Evolutionary conservation across 441 rosid genomes (phyloP).

Genomic region (Adansonia madagascariensis): DNA sequence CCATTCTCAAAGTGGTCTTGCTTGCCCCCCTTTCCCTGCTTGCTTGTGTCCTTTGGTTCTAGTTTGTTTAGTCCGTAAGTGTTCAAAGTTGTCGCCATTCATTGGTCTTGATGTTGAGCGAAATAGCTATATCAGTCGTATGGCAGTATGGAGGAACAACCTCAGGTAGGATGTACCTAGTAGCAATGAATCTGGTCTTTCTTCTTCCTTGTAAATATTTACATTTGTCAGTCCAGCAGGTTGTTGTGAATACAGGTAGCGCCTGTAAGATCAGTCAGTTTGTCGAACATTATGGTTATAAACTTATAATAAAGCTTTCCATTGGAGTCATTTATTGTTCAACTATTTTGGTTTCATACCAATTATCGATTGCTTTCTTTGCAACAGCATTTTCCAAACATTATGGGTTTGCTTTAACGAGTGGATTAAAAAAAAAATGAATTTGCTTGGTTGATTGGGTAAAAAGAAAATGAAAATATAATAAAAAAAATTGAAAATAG

Average conservation of each 20-base stretch:
- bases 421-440: no score
- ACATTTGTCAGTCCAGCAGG: slow-evolving; percentile 25
- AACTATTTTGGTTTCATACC: background rate
- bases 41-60: slow-evolving; percentile 23
- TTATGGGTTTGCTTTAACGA: no score
- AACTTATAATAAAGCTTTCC: slow-evolving; percentile 46
- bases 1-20: background rate
- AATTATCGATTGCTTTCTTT: slow-evolving; percentile 2
- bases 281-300: slow-evolving; percentile 46
- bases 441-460: no score
- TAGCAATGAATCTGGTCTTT: slow-evolving; percentile 36
- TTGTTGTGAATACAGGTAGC: slow-evolving; percentile 42
- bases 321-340: slow-evolving; percentile 11
- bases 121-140: slow-evolving; percentile 23
- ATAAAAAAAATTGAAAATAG: no score
- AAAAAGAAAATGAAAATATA: no score
- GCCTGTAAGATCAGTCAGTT: slow-evolving; percentile 41
- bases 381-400: background rate
- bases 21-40: slow-evolving; percentile 17
- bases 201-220: slow-evolving; percentile 48
- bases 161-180: slow-evolving; percentile 33
- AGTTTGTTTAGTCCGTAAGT: slow-evolving; percentile 37
- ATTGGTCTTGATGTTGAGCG: slow-evolving; percentile 31
- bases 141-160: slow-evolving; percentile 32
- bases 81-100: slow-evolving; percentile 37